Conservation (phyloP, 331 rosid genomes). For the Erythrophleum ivorense region DNA sequence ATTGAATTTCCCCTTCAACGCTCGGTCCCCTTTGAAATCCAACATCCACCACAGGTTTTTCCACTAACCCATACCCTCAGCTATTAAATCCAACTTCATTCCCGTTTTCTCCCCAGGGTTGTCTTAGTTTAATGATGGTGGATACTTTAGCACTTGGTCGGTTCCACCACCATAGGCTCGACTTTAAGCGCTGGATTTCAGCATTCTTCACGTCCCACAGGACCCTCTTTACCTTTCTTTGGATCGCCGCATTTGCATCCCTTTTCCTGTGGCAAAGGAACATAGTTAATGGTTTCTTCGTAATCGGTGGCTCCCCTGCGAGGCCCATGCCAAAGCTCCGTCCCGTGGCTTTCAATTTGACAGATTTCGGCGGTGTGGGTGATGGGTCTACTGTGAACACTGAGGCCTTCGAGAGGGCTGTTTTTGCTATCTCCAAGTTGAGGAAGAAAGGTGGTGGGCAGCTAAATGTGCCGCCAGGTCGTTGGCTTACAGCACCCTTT, state of each 20-base stretch:
- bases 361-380: conserved; percentile 92
- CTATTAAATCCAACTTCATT: conserved; percentile 36
- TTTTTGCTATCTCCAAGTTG: conserved; percentile 79
- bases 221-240: conserved; percentile 71
- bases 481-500: conserved; percentile 96
- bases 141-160: conserved; percentile 74
- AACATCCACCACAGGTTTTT: conserved; percentile 42
- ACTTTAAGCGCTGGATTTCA: conserved; percentile 71
- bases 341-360: conserved; percentile 79
- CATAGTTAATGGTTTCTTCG: conserved; percentile 48
- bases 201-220: conserved; percentile 70
- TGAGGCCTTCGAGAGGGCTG: conserved; percentile 81
- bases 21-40: background rate
- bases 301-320: conserved; percentile 45
- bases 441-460: conserved; percentile 89
- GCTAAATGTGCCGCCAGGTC: conserved; percentile 93
- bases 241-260: conserved; percentile 81
- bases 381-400: conserved; percentile 91
- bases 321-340: conserved; percentile 67
- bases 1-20: background rate
- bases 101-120: background rate
- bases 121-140: conserved; percentile 56
- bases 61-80: conserved; percentile 11
- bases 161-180: conserved; percentile 74
- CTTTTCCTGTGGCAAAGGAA: conserved; percentile 84